A percentile compares a stretch with the other conserved stretches of the same genome.
phyloP scores from a whole-genome alignment of 306 rosid genomes.

The Cajanus cajan region DNA sequence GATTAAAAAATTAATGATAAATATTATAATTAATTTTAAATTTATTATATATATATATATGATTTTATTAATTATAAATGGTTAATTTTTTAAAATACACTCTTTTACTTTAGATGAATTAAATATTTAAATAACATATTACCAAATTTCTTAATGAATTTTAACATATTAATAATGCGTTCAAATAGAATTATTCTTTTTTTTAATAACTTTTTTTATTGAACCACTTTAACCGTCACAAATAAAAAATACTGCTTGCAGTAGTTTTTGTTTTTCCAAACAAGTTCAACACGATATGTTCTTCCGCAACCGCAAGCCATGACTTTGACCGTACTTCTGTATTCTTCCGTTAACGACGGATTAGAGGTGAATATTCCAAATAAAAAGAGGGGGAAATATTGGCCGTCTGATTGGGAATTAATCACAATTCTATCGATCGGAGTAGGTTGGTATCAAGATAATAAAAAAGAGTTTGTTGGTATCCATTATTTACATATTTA shows the following conservation, averaged over 20 bases:
- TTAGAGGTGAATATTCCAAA: not conserved
- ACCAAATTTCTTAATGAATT: not conserved
- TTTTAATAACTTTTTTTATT: not conserved
- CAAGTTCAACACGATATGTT: not conserved
- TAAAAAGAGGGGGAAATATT: not conserved
- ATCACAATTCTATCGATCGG: not conserved
- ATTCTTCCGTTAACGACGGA: not conserved
- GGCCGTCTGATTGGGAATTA: not conserved
- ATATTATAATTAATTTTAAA: no score
- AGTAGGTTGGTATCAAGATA: not conserved
- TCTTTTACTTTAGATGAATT: no score
- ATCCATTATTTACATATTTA: not conserved
- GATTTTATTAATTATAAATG: no score
- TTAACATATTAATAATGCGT: not conserved
- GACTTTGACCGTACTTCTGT: conserved; percentile 1
- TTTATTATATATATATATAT: no score
- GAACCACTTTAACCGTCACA: not conserved
- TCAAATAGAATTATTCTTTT: not conserved
- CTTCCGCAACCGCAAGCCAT: not conserved
- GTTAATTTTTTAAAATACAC: no score
- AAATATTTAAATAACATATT: not conserved
- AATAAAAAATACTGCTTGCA: not conserved
- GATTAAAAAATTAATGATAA: no score
- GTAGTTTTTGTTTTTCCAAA: not conserved
- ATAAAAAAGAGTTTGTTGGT: not conserved